Evolutionary conservation across 2,329 filamentous ascomycete genomes (phyloP).

Genomic region (Colletotrichum sp.): DNA sequence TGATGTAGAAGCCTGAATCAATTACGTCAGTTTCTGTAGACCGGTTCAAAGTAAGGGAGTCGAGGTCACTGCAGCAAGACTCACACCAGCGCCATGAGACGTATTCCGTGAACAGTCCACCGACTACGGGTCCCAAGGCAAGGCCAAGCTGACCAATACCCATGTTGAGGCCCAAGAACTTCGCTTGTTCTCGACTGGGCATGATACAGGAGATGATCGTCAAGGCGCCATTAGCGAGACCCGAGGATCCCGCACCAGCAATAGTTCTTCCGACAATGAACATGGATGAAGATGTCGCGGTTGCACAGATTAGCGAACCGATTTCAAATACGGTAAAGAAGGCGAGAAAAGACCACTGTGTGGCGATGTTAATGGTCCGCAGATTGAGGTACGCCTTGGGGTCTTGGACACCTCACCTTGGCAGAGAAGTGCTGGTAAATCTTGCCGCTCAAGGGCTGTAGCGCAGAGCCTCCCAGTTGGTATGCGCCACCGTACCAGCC

Average conservation of each 20-base stretch:
- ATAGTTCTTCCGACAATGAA: constrained; percentile 60
- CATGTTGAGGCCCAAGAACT: constrained; percentile 22
- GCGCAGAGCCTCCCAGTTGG: constrained; percentile 41
- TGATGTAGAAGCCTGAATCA: constrained; percentile 26
- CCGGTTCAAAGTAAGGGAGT: not conserved
- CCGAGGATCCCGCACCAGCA: constrained; percentile 56
- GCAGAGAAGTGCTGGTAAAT: constrained; percentile 42
- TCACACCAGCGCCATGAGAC: constrained; percentile 30
- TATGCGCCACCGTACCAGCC: constrained; percentile 46
- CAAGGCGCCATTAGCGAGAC: constrained; percentile 54
- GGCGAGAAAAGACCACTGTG: constrained; percentile 39
- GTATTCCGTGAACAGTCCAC: constrained; percentile 24
- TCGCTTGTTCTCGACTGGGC: constrained; percentile 43
- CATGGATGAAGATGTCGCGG: constrained; percentile 50
- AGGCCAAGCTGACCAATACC: constrained; percentile 24
- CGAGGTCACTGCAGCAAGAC: not conserved
- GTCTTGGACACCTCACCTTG: constrained; percentile 30
- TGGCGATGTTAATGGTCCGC: not conserved
- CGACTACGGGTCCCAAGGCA: constrained; percentile 30
- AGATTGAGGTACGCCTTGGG: no score
- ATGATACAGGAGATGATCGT: constrained; percentile 50
- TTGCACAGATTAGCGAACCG: constrained; percentile 58
- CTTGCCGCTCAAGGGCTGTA: constrained; percentile 47
- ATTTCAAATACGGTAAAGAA: constrained; percentile 58
- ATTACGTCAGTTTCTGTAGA: not conserved